Percentiles rank a stretch among this genome's conserved stretches.
Conservation (phyloP, 73 alveolate genomes). For the Paramecium tetraurelia region DNA sequence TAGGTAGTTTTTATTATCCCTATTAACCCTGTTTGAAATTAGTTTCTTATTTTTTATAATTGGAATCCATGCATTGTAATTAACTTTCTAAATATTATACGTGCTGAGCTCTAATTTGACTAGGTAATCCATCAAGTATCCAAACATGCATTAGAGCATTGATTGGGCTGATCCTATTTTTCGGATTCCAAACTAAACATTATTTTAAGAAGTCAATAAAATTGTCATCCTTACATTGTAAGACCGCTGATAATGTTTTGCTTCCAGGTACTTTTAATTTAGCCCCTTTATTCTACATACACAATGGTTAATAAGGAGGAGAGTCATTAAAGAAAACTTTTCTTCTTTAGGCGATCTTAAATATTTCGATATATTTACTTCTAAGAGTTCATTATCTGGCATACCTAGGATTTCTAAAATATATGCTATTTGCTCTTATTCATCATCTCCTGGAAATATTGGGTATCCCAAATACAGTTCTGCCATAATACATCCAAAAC, state of each 20-base stretch:
- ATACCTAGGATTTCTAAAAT: conserved; percentile 86
- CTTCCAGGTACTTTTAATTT: conserved; percentile 74
- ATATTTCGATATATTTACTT: background rate
- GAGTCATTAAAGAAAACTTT: conserved; percentile 73
- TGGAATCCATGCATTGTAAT: background rate
- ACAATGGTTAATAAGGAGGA: conserved; percentile 63
- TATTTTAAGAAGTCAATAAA: conserved; percentile 76
- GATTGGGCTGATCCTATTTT: conserved; percentile 84
- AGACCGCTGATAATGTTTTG: conserved; percentile 61
- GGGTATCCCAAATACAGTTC: conserved; percentile 93
- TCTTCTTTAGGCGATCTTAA: conserved; percentile 17
- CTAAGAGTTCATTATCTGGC: conserved; percentile 61
- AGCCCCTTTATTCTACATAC: conserved; percentile 72
- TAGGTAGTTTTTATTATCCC: background rate
- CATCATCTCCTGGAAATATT: conserved; percentile 90
- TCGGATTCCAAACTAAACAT: conserved; percentile 92
- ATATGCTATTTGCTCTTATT: conserved; percentile 76
- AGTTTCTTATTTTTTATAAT: background rate
- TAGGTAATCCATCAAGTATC: conserved; percentile 70
- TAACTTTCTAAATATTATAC: background rate
- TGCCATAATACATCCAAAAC: conserved; percentile 94
- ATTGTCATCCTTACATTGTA: conserved; percentile 73
- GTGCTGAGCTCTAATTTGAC: conserved; percentile 38
- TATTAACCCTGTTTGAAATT: background rate
- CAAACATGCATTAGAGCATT: conserved; percentile 86